Conservation (phyloP, 2,329 filamentous ascomycete genomes). For the Lachnellula suecica region DNA sequence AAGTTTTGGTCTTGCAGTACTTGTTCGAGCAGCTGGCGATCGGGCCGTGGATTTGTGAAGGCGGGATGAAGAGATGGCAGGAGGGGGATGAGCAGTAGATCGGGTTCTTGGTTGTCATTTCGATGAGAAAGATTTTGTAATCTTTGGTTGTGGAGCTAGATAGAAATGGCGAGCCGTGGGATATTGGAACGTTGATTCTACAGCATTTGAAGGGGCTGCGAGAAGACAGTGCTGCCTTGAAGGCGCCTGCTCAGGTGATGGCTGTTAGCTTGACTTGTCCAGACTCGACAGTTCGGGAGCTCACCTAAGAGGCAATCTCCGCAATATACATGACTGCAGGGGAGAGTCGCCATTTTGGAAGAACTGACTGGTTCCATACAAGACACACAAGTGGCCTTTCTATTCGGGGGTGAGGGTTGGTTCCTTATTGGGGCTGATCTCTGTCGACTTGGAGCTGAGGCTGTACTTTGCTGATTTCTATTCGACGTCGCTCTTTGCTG, state of each 20-base stretch:
- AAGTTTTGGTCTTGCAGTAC: slow-evolving; percentile 19
- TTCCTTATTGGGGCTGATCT: neutral
- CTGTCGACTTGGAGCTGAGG: neutral
- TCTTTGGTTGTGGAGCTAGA: slow-evolving; percentile 11
- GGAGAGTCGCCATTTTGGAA: slow-evolving; percentile 15
- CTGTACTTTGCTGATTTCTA: neutral
- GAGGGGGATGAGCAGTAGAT: slow-evolving; percentile 23
- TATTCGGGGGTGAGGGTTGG: neutral
- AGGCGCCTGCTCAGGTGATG: slow-evolving; percentile 11
- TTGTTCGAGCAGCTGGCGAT: slow-evolving; percentile 18
- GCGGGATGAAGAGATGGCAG: slow-evolving; percentile 30
- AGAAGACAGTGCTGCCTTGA: slow-evolving; percentile 18
- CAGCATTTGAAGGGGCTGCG: slow-evolving; percentile 19
- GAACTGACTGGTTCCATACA: slow-evolving; percentile 18
- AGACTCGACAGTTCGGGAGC: neutral
- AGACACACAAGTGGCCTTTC: slow-evolving; percentile 17
- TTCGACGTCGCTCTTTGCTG: no score
- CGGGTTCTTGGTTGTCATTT: slow-evolving; percentile 26
- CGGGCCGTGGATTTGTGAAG: slow-evolving; percentile 20
- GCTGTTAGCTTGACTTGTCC: neutral
- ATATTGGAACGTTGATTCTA: slow-evolving; percentile 3
- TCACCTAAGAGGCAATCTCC: slow-evolving; percentile 19
- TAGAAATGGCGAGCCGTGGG: neutral
- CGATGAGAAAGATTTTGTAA: slow-evolving; percentile 24
- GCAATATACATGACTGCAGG: slow-evolving; percentile 21